Evolutionary conservation across 192 early-diverging fungal species (phyloP), one percentile per base, ranked within the genome.

Genomic region (Mortierella alpina): DNA sequence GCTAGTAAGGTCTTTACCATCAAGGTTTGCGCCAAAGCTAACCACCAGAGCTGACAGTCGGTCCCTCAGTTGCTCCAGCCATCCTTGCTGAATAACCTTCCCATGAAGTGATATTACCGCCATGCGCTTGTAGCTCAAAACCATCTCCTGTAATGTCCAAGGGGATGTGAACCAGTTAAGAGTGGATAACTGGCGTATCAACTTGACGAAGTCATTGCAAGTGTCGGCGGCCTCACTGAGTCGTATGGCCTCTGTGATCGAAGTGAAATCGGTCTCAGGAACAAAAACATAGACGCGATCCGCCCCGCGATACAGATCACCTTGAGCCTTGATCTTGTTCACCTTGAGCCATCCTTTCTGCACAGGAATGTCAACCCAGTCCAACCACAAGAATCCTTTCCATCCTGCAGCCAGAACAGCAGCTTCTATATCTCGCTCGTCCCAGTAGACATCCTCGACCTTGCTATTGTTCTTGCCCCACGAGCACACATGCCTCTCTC

Each of bases 81-180:
- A 59, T 59, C 57, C 57, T 14, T 39, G 40, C 7, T 5, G 23
- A 59, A 59, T 59, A 15, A 39, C 10, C 57, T 59, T 59, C 8
- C 57, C 57, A 39, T 39, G 23, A 59, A 4, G 40, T 20, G 22
- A 14, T 40, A 59, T 6, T 40, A 59, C 57, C 57, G 13, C 20
- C 57, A 59, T 59, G 57, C 57, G 57, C 57, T 59, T 39, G 40
- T 59, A 59, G 57, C 57, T 59, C 57, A 59, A 5, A 40, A 59
- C 22, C 57, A 59, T 59, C 57, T 59, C 57, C 57, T 59, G 57
- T 39, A 59, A 39, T 39, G 57, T 59, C 57, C 57, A 59, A 39
- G 14, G 5, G 31, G 57, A 59, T 39, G 22, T 6, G 57, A 59
- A 59, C 57, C 57, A 59, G 6, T 59, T 59, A 59, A 59, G 23